phyloP scores from a whole-genome alignment of 2,329 filamentous ascomycete species.

The Dactylellina cionopaga region DNA sequence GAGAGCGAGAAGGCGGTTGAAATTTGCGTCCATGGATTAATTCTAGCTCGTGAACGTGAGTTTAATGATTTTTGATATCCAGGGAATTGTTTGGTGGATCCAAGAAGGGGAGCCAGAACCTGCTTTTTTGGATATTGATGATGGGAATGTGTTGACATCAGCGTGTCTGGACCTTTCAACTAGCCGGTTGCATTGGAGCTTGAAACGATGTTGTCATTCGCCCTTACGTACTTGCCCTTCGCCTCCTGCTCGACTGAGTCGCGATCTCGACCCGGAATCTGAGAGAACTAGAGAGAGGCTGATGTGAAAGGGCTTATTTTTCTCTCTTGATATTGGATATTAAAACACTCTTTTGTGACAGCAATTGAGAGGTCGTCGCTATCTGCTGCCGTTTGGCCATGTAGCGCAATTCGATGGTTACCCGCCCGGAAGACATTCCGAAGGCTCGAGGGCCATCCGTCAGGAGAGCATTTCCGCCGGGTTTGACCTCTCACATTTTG shows the following conservation, averaged over 20 bases:
- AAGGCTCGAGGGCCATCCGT: constrained; percentile 15
- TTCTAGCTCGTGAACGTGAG: constrained; percentile 10
- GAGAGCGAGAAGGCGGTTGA: constrained; percentile 4
- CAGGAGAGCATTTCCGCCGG: too few species aligned
- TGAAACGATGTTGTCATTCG: constrained; percentile 48
- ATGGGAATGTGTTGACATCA: constrained; percentile 31
- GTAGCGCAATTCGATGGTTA: constrained; percentile 44
- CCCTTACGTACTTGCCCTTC: constrained; percentile 30
- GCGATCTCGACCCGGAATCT: constrained; percentile 11
- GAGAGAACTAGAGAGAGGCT: too few species aligned
- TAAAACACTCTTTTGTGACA: too few species aligned
- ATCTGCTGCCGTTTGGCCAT: constrained; percentile 10
- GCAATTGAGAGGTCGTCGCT: constrained; percentile 8
- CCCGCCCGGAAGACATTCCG: constrained; percentile 47
- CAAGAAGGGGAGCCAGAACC: not conserved
- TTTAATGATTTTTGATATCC: too few species aligned
- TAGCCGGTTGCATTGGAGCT: constrained; percentile 9
- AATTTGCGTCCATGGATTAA: constrained; percentile 6
- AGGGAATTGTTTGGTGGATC: too few species aligned
- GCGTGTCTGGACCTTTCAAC: not conserved
- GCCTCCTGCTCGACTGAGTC: constrained; percentile 13
- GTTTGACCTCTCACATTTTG: constrained; percentile 3
- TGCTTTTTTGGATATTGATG: not conserved
- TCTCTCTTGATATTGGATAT: too few species aligned
- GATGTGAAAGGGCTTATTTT: too few species aligned